Evolutionary conservation across 768 basidiomycete genomes (phyloP).

Genomic region (Lactarius psammicola): DNA sequence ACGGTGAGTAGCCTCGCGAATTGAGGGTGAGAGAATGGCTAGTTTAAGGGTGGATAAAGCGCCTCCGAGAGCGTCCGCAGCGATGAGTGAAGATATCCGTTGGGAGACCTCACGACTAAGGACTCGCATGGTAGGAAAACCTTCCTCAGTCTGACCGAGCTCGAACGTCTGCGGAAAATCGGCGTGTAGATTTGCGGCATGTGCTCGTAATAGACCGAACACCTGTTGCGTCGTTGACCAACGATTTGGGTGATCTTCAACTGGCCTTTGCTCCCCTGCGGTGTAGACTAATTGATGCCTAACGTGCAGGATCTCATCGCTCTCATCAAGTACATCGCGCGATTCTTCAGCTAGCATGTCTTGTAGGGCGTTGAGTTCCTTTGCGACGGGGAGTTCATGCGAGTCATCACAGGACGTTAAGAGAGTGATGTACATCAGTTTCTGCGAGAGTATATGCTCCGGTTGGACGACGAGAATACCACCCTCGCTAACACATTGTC

Average conservation of each 20-base stretch:
- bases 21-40: neutral
- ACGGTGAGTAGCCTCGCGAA: neutral
- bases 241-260: conserved; percentile 44
- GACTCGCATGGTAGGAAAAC: conserved; percentile 14
- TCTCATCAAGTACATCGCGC: conserved; percentile 16
- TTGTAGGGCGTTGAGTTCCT: neutral
- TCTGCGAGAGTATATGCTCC: conserved; percentile 53
- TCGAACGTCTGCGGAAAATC: conserved; percentile 1
- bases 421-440: conserved; percentile 42
- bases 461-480: conserved; percentile 52
- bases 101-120: neutral
- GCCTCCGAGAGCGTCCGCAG: neutral
- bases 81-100: neutral
- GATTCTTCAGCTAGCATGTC: neutral
- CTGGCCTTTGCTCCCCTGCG: conserved; percentile 37
- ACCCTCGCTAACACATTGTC: conserved; percentile 39
- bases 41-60: neutral
- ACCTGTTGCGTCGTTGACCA: conserved; percentile 45
- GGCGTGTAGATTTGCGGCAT: conserved; percentile 12
- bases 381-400: neutral
- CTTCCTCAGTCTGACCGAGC: neutral
- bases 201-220: conserved; percentile 34
- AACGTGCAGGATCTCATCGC: conserved; percentile 42
- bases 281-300: conserved; percentile 52
- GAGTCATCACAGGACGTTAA: neutral